Base-by-base conservation (phyloP, 2,329 filamentous ascomycete species). In the Verticillium tricorpus region DNA sequence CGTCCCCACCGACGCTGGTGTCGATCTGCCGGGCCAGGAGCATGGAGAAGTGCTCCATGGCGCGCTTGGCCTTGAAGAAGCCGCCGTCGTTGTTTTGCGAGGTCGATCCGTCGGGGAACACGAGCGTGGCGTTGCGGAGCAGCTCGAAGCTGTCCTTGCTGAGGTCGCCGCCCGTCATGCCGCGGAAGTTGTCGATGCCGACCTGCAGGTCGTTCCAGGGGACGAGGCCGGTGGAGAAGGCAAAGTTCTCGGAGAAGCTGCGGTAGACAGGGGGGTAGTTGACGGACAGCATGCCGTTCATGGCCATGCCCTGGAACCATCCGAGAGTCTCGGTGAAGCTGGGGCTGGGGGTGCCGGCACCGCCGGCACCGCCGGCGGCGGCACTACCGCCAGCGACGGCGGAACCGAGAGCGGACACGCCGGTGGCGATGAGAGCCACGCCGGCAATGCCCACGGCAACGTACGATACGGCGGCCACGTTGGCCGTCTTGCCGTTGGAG, bases 261-360 rank as follows among this genome's bases (percentile, higher is more conserved):
- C 89, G 87, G 78, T 98, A 98, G 40, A 98, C 87, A 39, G 86
- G 81, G 4, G 95, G 95, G 68, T 97, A 93, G 69, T 89, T 86
- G 69, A 96, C 93, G 63, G 91, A 96, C 73, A 97, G 83, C 95
- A 98, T 98, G 67, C 95, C 93, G 75, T 95, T 97, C 80, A 95
- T 90, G 32, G 95, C 93, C 82, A 98, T 90, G 58, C 90, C 89
- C 76, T 98, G 93, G 75, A 98, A 97, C 86, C 91, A 96, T 64
- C 89, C 88, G 67, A 97, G 84, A 57, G 96, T 88, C 71, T 97
- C 92, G 55, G 83, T 83, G 73, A 98, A 97, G 60, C 89, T 91
- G 31, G 95, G 95, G 68, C 92, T 95, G 50, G 89, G 80, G 12
- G 89, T 83, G 2, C 86, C 82, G 14, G 82, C 81, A 15, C 88